Evolutionary conservation across 768 basidiomycete genomes (phyloP), one percentile per base, ranked within the genome.

Genomic region (Leccinum truebloodii): DNA sequence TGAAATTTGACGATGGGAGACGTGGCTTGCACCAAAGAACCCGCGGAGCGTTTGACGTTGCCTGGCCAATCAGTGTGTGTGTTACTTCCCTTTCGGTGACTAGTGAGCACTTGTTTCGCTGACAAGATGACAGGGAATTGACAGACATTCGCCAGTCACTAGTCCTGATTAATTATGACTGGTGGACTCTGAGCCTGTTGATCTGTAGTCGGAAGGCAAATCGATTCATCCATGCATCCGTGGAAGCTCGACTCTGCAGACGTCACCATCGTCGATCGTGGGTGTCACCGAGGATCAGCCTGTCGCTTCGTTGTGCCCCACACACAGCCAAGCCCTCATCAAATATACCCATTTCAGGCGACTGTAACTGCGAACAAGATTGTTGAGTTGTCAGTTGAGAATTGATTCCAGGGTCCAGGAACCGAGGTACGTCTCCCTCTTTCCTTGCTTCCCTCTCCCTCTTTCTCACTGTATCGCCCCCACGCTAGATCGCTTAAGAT

Each of bases 211-310:
- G 6, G 20, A 26, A 8, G 39, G 20, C 0, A 7, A 26, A 49
- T 24, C 6, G 24, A 24, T 26, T 49, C 13, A 57, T 18, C 22
- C 32, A 8, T 44, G n/a, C 0, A 18, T 49, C 14, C 22, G 22
- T 8, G 37, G 9, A n/a, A 37, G 37, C 22, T 46, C 12, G 24
- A 54, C 35, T 39, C 52, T 48, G 32, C 39, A 53, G 49, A 10
- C 41, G 41, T 61, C 52, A 35, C 50, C 59, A 32, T 30, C 12
- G 53, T 60, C 54, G 63, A 60, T 64, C 58, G 63, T 22, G 48
- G 48, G 44, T 48, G 22, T 7, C 50, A n/a, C 50, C 1, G 26
- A 50, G 28, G 44, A 30, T 46, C 2, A 14, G 24, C 28, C 12
- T 46, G 44, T 46, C 44, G 20, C 30, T 46, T 57, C 26, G 30